A percentile compares a stretch with the other conserved stretches of the same genome.
Conservation (phyloP, 192 early-diverging fungal genomes). For the Coemansia nantahalensis region DNA sequence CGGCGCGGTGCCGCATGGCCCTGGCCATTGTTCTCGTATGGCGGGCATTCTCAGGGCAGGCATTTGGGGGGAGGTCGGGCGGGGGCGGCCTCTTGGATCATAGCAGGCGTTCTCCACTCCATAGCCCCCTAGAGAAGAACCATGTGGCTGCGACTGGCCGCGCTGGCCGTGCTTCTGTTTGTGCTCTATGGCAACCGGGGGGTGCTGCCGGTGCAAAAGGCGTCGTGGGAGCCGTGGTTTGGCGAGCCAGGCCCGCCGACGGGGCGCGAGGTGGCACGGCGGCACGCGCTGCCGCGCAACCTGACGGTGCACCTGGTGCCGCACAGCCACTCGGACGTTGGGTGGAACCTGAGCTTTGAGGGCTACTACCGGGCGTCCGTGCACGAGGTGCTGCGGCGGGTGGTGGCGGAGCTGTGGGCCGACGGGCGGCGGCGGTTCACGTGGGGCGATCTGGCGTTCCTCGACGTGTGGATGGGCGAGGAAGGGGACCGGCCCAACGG, state of each 20-base stretch:
- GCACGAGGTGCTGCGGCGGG: constrained; percentile 27
- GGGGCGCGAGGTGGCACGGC: constrained; percentile 6
- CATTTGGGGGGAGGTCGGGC: no score
- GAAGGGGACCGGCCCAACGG: constrained; percentile 23
- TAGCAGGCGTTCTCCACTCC: no score
- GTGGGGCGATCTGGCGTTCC: constrained; percentile 47
- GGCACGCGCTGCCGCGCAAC: constrained; percentile 6
- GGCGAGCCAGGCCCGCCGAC: constrained; percentile 33
- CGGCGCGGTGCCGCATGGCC: no score
- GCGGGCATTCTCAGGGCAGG: no score
- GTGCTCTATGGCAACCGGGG: constrained; percentile 15
- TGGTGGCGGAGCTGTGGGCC: constrained; percentile 20
- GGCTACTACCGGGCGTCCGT: constrained; percentile 37
- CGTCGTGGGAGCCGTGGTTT: constrained; percentile 28
- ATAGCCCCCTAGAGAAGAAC: no score
- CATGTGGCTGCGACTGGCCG: no score
- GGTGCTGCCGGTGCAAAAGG: constrained; percentile 31
- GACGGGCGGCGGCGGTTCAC: constrained; percentile 28
- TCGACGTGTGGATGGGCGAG: constrained; percentile 43
- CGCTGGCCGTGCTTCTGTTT: background rate
- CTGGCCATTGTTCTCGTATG: no score
- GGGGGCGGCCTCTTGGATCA: no score
- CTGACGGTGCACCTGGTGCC: constrained; percentile 42
- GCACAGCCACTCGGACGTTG: constrained; percentile 50
- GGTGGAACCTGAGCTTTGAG: constrained; percentile 48